Percentiles rank a stretch among this genome's conserved stretches.
Conservation (phyloP, 768 basidiomycete genomes). For the Amanita thiersii region DNA sequence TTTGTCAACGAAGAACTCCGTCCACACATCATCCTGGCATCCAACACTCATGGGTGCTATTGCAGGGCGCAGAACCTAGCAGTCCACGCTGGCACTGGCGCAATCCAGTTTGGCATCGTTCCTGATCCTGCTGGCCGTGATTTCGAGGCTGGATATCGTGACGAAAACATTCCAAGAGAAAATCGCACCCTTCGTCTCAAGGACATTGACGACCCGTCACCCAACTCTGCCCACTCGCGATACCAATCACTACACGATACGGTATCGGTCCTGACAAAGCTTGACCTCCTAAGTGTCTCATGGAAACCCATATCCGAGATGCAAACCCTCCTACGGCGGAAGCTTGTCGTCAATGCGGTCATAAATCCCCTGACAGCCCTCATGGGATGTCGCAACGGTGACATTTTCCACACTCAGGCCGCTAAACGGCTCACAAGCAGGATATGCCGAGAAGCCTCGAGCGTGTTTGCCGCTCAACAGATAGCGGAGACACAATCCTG, state of each 20-base stretch:
- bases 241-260: slow-evolving; percentile 64
- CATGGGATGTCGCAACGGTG: slow-evolving; percentile 73
- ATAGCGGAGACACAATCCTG: slow-evolving; percentile 30
- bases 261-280: slow-evolving; percentile 50
- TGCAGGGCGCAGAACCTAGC: slow-evolving; percentile 41
- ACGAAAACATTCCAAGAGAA: slow-evolving; percentile 21
- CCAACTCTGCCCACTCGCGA: slow-evolving; percentile 28
- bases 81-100: slow-evolving; percentile 64
- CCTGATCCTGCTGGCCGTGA: slow-evolving; percentile 57
- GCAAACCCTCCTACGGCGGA: slow-evolving; percentile 64
- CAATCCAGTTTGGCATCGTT: slow-evolving; percentile 71
- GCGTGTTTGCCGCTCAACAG: slow-evolving; percentile 47
- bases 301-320: slow-evolving; percentile 64
- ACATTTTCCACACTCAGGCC: slow-evolving; percentile 40
- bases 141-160: slow-evolving; percentile 48
- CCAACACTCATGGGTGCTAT: slow-evolving; percentile 77
- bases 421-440: slow-evolving; percentile 36
- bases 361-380: slow-evolving; percentile 86
- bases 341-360: slow-evolving; percentile 72
- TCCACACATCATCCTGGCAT: slow-evolving; percentile 80
- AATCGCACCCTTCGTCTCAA: slow-evolving; percentile 40
- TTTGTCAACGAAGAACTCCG: slow-evolving; percentile 69
- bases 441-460: slow-evolving; percentile 68
- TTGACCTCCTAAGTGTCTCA: slow-evolving; percentile 46
- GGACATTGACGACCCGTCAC: slow-evolving; percentile 37